A percentile compares a stretch with the other conserved stretches of the same genome.
phyloP scores from a whole-genome alignment of 1,284 basidiomycete species.

The Ceratobasidium sp. region DNA sequence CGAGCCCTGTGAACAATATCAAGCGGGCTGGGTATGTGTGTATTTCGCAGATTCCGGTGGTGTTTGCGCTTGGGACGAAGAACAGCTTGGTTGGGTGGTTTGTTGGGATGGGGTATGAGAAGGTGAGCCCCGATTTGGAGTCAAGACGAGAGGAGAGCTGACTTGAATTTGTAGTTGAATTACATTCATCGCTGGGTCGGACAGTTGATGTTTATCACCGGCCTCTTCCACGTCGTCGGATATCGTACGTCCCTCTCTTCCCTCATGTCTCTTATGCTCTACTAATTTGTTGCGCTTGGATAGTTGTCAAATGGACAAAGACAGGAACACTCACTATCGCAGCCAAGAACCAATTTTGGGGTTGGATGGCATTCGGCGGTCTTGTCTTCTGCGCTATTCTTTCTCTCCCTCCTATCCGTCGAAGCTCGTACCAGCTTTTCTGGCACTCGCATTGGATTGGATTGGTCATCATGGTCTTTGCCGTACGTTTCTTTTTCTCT shows the following conservation, averaged over 20 bases:
- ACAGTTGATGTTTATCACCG: constrained; percentile 44
- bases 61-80: constrained; percentile 45
- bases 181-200: constrained; percentile 46
- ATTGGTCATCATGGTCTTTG: constrained; percentile 41
- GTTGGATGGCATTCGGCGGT: constrained; percentile 45
- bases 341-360: constrained; percentile 41
- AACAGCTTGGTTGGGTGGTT: constrained; percentile 45
- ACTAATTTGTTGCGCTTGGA: not conserved
- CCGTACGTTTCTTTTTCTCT: constrained; percentile 34
- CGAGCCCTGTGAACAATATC: constrained; percentile 39
- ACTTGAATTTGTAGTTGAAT: constrained; percentile 38
- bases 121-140: constrained; percentile 20
- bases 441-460: constrained; percentile 45
- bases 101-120: constrained; percentile 44
- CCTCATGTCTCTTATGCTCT: not conserved
- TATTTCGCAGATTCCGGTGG: constrained; percentile 45
- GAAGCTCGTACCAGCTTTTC: constrained; percentile 43
- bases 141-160: not conserved
- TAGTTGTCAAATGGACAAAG: constrained; percentile 45
- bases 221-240: constrained; percentile 45
- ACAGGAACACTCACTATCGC: constrained; percentile 25
- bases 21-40: constrained; percentile 43
- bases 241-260: constrained; percentile 37
- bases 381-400: constrained; percentile 42
- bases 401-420: constrained; percentile 41